Conservation (phyloP, 192 early-diverging fungal genomes). For the Coemansia sp. region DNA sequence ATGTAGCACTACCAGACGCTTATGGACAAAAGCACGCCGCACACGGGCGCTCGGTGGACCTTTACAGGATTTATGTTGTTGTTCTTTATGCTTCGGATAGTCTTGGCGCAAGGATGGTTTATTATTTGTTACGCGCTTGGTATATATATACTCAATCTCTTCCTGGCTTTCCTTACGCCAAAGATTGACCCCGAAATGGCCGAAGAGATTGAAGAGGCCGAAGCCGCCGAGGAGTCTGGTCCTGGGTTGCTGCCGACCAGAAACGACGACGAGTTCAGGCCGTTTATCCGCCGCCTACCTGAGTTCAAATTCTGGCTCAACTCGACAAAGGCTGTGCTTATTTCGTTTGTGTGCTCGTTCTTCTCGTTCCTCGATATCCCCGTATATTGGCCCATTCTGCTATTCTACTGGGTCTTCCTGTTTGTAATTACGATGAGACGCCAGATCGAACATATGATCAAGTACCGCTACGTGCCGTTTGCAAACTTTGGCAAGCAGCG, state of each 20-base stretch:
- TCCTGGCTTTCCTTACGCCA: slow-evolving; percentile 93
- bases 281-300: slow-evolving; percentile 93
- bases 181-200: slow-evolving; percentile 85
- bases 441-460: slow-evolving; percentile 97
- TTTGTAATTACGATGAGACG: slow-evolving; percentile 94
- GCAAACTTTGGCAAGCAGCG: slow-evolving; percentile 72
- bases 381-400: slow-evolving; percentile 98
- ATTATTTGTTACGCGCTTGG: slow-evolving; percentile 93
- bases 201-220: slow-evolving; percentile 48
- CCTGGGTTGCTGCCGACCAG: slow-evolving; percentile 73
- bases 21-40: slow-evolving; percentile 81
- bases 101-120: slow-evolving; percentile 89
- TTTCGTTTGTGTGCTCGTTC: slow-evolving; percentile 85
- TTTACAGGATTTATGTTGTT: slow-evolving; percentile 60
- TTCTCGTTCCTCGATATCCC: slow-evolving; percentile 91
- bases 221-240: slow-evolving; percentile 50
- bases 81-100: slow-evolving; percentile 74
- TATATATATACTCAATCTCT: slow-evolving; percentile 93
- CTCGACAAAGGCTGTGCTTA: slow-evolving; percentile 74
- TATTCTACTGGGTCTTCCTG: slow-evolving; percentile 94
- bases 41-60: slow-evolving; percentile 70
- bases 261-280: slow-evolving; percentile 92
- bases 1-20: slow-evolving; percentile 72
- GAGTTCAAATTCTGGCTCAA: slow-evolving; percentile 99
- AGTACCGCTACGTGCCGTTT: slow-evolving; percentile 87